Base-by-base conservation (phyloP, 106 monocot species). In the Chionographis japonica region DNA sequence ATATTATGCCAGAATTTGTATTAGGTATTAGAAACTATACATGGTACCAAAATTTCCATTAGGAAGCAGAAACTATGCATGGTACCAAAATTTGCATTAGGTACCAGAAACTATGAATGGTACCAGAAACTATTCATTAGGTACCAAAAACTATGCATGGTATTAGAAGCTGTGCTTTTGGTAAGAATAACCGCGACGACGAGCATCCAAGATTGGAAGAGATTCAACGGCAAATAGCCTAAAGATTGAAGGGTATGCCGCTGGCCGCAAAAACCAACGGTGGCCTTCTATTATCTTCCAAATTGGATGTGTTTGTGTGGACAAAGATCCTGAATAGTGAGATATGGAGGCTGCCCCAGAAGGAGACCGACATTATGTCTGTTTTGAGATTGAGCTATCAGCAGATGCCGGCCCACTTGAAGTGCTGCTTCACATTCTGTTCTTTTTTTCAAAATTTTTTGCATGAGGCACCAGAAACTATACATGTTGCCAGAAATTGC, bases 221-320 rank as follows among this genome's bases (percentile, higher is more conserved):
- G 0, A 75, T 79, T 35, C 79, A 61, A 16, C 67, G 36, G 16
- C 4, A 70, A 12, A 80, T 80, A 54, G 58, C 12, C 10, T 3
- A 4, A 1, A 84, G 40, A 56, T 41, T 79, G 12, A 67, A 75
- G 3, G 75, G 83, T 6, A 42, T 62, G 8, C 83, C 83, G 0
- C 46, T 84, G 3, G 79, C 79, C 42, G 79, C 72, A 35, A 84
- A 65, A 42, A 76, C 79, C n/a, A 12, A 79, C 0, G 84, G 79
- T 16, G 11, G 53, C 3, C 13, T 52, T 4, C 43, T 27, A 0
- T 27, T 81, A 4, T 37, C 54, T 8, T 5, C 5, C 0, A 58
- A 75, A 0, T 14, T 74, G 12, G 35, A 54, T 42, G 37, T 15
- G 4, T 27, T 40, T 0, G 6, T 68, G 12, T 78, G 85, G 85